Evolutionary conservation across 257 asterid species (phyloP).

Genomic region (Linaria vulgaris): DNA sequence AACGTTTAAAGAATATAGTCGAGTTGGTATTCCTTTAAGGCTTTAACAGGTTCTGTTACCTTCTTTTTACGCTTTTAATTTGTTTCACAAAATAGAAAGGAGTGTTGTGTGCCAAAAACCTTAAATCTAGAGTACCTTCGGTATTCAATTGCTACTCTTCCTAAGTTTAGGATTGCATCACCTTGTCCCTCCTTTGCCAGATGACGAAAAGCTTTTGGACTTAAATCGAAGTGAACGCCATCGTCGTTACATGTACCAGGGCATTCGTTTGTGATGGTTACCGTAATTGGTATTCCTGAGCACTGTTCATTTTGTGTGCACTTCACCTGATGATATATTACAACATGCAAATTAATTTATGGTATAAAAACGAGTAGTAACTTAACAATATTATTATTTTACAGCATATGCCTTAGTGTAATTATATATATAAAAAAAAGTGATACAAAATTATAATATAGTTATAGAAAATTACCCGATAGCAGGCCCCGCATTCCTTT

Average conservation of each 20-base stretch:
- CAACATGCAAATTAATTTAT: neutral
- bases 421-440: no score
- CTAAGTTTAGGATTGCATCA: neutral
- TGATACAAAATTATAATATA: no score
- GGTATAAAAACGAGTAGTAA: neutral
- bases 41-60: neutral
- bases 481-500: conserved; percentile 10
- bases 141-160: conserved; percentile 23
- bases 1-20: no score
- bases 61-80: neutral
- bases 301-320: conserved; percentile 23
- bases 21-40: no score
- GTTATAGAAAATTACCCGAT: neutral
- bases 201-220: conserved; percentile 26
- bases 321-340: conserved; percentile 21
- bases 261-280: conserved; percentile 32
- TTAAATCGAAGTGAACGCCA: conserved; percentile 28
- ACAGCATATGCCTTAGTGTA: no score
- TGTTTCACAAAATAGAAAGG: no score
- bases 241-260: conserved; percentile 30
- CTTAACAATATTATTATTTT: neutral
- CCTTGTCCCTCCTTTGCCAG: conserved; percentile 29
- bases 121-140: conserved; percentile 14
- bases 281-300: conserved; percentile 14
- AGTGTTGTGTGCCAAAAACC: no score